Evolutionary conservation across 192 early-diverging fungal genomes (phyloP), one percentile per base, ranked within the genome.

Genomic region (Physocladia obscura): DNA sequence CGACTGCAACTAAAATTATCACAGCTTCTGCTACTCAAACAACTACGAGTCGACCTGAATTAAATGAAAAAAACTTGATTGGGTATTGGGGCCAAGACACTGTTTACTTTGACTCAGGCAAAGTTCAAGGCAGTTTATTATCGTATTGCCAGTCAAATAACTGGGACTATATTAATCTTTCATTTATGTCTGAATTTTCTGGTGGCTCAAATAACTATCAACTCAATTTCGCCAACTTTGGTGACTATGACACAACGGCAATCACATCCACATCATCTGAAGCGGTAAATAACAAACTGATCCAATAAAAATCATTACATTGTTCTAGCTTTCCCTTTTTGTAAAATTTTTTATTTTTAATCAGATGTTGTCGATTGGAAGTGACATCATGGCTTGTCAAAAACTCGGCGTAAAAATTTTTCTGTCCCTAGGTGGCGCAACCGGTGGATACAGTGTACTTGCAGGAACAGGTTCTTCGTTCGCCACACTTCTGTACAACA

Each of bases 31-130:
- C 57, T 15, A 34, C 21, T 22, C 1, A 19, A 5, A 48, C 13
- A 15, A 62, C 61, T 13, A 24, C 40, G 2, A 62, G 38, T 6
- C 27, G 24, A 48, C 19, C 61, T 11, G 15, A n/a, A 1, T 1
- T 29, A 5, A 48, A 15, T 17, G 52, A 65, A 52, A 51, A 65
- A 44, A 65, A 65, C 19, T 52, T 65, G 22, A 52, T 65, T 34
- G 32, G 30, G 6, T 65, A 65, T 34, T 65, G 63, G 63, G 63
- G 63, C 21, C 63, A 65, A 51, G 34, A 52, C n/a, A 19, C 27
- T 13, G 63, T 22, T 21, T 49, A 52, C 11, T 49, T 34, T 21
- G 36, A 44, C 11, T 32, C 49, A 19, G 63, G 63, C 29, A 19
- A 65, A 34, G 22, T 31, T 34, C 63, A 65, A 49, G n/a, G 24